phyloP scores from a whole-genome alignment of 2,329 filamentous ascomycete species.

The Epichloe uncinata region DNA sequence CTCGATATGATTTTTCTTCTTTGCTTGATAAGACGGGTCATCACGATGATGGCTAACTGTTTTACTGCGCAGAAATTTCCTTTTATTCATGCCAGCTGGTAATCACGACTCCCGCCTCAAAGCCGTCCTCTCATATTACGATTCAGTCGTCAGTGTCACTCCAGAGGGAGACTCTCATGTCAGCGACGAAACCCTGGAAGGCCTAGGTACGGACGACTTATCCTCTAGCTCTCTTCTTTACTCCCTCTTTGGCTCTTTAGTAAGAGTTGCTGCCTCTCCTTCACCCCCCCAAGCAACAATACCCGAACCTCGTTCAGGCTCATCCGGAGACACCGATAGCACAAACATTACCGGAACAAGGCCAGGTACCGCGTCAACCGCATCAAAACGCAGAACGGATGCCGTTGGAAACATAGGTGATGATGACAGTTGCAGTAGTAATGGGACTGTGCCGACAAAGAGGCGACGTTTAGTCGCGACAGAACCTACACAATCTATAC shows the following conservation, averaged over 20 bases:
- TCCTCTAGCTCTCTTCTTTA: constrained; percentile 44
- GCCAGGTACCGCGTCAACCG: constrained; percentile 1
- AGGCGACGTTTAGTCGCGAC: constrained; percentile 12
- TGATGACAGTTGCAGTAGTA: constrained; percentile 10
- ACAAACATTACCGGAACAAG: background rate
- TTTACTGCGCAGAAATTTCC: constrained; percentile 56
- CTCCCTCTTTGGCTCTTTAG: constrained; percentile 62
- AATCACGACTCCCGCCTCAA: constrained; percentile 58
- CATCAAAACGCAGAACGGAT: constrained; percentile 7
- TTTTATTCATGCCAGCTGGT: constrained; percentile 66
- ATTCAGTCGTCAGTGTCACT: constrained; percentile 76
- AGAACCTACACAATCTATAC: constrained; percentile 9
- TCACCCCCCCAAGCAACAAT: constrained; percentile 20
- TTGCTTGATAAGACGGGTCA: background rate
- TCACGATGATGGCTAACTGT: constrained; percentile 5
- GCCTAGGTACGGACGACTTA: constrained; percentile 72
- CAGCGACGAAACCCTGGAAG: constrained; percentile 79
- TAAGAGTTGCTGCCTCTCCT: constrained; percentile 46
- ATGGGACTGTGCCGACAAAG: constrained; percentile 13
- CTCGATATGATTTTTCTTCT: background rate
- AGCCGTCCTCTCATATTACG: constrained; percentile 82
- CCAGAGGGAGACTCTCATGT: constrained; percentile 85
- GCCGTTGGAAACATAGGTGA: constrained; percentile 2
- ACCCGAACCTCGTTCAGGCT: background rate
- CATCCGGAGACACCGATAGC: background rate